Evolutionary conservation across 192 early-diverging fungal genomes (phyloP).

Genomic region (Rhizophlyctis rosea): DNA sequence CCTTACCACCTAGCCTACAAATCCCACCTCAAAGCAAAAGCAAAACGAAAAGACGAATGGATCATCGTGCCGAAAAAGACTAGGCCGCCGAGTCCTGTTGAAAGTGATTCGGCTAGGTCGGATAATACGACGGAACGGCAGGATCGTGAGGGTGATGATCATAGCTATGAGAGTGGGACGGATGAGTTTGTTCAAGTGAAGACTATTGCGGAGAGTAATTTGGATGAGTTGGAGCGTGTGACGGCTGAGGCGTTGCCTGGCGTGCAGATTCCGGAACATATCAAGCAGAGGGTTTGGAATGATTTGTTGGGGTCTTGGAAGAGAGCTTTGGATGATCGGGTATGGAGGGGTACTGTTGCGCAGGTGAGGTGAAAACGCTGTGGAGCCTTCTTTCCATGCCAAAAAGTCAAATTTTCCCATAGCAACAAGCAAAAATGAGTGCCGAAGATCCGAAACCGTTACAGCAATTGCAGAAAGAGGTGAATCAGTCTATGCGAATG

Average conservation of each 20-base stretch:
- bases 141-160: background rate
- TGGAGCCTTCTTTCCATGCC: no score
- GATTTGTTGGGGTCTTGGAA: conserved; percentile 8
- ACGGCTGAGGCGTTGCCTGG: conserved; percentile 2
- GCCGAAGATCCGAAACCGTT: background rate
- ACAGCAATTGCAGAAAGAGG: background rate
- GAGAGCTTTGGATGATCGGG: conserved; percentile 20
- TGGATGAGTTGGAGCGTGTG: background rate
- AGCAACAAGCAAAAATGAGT: background rate
- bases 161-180: background rate
- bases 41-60: background rate
- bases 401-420: background rate
- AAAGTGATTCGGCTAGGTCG: background rate
- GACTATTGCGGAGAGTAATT: background rate
- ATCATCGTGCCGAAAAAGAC: background rate
- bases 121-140: no score
- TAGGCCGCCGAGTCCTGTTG: no score
- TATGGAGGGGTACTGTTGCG: conserved; percentile 10
- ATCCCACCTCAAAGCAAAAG: background rate
- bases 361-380: background rate
- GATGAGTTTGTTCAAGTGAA: background rate
- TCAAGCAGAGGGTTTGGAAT: conserved; percentile 8
- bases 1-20: background rate
- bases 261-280: background rate
- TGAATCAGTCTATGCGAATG: background rate